Evolutionary conservation across 495 filamentous ascomycete species (phyloP), one percentile per base, ranked within the genome.

Genomic region (Daldinia caldariorum): DNA sequence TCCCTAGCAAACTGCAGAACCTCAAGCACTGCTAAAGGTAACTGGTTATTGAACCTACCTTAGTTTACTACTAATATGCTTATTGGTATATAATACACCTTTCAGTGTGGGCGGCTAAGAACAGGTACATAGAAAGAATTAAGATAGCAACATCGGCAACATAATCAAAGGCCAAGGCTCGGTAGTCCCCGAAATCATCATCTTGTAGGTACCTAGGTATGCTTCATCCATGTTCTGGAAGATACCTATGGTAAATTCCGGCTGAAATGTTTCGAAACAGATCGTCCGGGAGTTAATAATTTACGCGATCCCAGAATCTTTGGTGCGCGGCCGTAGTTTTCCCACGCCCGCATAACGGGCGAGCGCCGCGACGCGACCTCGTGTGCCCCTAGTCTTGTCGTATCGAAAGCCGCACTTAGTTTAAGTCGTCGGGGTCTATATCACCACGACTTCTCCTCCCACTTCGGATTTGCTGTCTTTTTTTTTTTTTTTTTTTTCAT

Each of bases 251-350:
- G 26, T 26, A 26, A 26, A 22, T 47, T 16, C 43, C 26, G 51
- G 43, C 53, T 35, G 31, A 58, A 18, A 63, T 71, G 69, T 71
- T 71, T 71, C 63, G 69, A 71, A 67, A 71, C 69, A 55, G 62
- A 71, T 71, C 63, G 69, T 37, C 69, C 59, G 63, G 63, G 54
- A 56, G 45, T 35, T 49, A 16, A 57, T 41, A 50, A 58, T 54
- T 20, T 4, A 51, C 63, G 63, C 53, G 69, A 53, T 55, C 43
- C 53, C 38, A 26, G 43, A 49, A 34, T 29, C 49, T 61, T 58
- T 34, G 63, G 63, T 29, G 39, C 34, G 39, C 56, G 61, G 68
- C 56, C 55, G 55, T 20, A 35, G 8, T 29, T 59, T 63, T n/a
- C 20, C 20, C 54, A 20, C 39, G 57, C 39, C 57, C 56, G 61